A percentile compares a stretch with the other conserved stretches of the same genome.
These are phyloP conservation scores for Talaromyces amestolkiae DNA, from an alignment of 2,329 filamentous ascomycete genomes.

Conservation along the genomic window DNA sequence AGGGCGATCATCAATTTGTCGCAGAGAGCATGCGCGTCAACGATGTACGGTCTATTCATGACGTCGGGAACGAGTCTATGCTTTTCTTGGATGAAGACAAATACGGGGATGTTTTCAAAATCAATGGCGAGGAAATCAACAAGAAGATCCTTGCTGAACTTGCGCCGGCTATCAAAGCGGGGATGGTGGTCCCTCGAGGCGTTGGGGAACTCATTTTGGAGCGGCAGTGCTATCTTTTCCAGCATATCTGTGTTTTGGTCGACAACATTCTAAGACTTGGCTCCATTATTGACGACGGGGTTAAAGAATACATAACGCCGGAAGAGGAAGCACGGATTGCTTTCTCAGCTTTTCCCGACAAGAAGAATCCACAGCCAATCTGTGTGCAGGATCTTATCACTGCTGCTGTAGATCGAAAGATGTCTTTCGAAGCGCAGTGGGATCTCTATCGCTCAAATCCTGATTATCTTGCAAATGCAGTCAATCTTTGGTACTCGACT, in stretches of 20 bases:
- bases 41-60: background rate
- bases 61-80: background rate
- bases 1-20: background rate
- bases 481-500: slow-evolving; percentile 1
- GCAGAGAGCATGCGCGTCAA: background rate
- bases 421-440: background rate
- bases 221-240: slow-evolving; percentile 41
- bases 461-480: background rate
- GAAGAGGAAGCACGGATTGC: background rate
- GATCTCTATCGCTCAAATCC: background rate
- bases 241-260: slow-evolving; percentile 43
- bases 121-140: background rate
- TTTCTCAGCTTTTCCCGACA: background rate
- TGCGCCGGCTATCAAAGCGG: background rate
- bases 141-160: background rate
- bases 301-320: background rate
- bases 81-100: slow-evolving; percentile 3
- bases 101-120: background rate
- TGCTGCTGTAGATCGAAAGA: background rate
- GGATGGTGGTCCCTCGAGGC: slow-evolving; percentile 24
- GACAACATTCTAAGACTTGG: slow-evolving; percentile 45
- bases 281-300: background rate
- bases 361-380: background rate
- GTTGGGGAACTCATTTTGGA: slow-evolving; percentile 36
- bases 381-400: background rate